Base-by-base conservation (phyloP, 305 asterid species). In the Striga hermonthica region DNA sequence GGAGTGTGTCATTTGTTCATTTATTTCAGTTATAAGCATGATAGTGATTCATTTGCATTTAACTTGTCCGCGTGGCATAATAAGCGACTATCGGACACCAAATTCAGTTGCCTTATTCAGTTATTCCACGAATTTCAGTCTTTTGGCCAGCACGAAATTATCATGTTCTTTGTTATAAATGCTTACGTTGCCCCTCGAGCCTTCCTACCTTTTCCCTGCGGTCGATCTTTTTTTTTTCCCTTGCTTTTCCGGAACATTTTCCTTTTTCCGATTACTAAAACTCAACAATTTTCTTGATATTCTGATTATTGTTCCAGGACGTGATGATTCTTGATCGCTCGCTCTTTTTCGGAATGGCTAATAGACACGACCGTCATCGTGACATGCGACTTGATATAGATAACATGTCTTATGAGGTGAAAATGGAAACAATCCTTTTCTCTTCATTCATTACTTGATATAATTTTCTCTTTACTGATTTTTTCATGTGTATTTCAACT, bases 361-460 rank as follows among this genome's bases (percentile, higher is more conserved):
- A 83, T 53, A 70, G 80, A 8, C 88, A 84, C 13, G 99, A 93
- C 49, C 85, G 83, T 28, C 96, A 93, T 47, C 83, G 87, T 60
- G 99, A 90, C 62, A 90, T 93, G 99, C 94, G 99, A 58, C 79
- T 93, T 57, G 97, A 93, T 58, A 92, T 90, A n/a, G 99, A 93
- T 73, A 85, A 90, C 84, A 93, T 93, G 99, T 93, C 99, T 10
- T 90, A 93, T 41, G 99, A 93, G 95, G 98, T 90, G 59, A 74
- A 65, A 8, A 35, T 39, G 15, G 15, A 64, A 39, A 5, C 64
- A 41, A 9, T 12, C 36, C n/a, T 57, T 57, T 36, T 58, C 9
- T 9, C 40, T n/a, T 9, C 15, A 43, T 10, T 1, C 6, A 28
- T 8, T 49, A 14, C 10, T 0, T 2, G 6, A 40, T 14, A 4